Conservation (phyloP, 2,329 filamentous ascomycete genomes). For the Taxawa tesnikishii region DNA sequence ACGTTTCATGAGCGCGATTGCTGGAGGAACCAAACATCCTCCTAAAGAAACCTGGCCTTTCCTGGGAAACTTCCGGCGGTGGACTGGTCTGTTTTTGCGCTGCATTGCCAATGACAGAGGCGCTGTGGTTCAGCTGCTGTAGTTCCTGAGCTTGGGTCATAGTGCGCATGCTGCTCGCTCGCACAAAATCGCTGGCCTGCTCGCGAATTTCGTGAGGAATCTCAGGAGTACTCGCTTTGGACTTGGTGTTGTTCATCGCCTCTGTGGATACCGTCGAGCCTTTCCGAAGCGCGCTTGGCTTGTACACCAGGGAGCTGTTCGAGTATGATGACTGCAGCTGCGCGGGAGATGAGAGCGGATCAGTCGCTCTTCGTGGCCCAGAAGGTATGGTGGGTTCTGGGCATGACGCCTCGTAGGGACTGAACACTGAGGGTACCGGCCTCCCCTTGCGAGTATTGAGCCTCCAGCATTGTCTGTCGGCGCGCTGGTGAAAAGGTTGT, state of each 20-base stretch:
- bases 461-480: slow-evolving; percentile 1
- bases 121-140: slow-evolving; percentile 26
- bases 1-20: too few species aligned
- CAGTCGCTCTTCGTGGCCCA: slow-evolving; percentile 49
- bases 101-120: slow-evolving; percentile 35
- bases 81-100: slow-evolving; percentile 16
- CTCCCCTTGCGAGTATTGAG: slow-evolving; percentile 31
- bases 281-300: not conserved
- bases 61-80: slow-evolving; percentile 20
- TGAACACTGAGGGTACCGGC: slow-evolving; percentile 31
- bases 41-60: slow-evolving; percentile 80
- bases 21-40: slow-evolving; percentile 69
- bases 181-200: slow-evolving; percentile 36
- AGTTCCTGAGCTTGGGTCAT: slow-evolving; percentile 21
- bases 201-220: slow-evolving; percentile 29
- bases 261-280: not conserved
- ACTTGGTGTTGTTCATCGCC: not conserved
- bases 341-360: not conserved
- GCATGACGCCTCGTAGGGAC: slow-evolving; percentile 25
- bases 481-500: slow-evolving; percentile 1
- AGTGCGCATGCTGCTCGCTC: slow-evolving; percentile 30
- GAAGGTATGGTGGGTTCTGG: slow-evolving; percentile 75
- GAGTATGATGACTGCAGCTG: not conserved
- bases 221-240: too few species aligned
- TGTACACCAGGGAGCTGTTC: not conserved